Percentiles rank a stretch among this genome's conserved stretches.
Conservation (phyloP, 768 basidiomycete species). For the Boletus insuetus region DNA sequence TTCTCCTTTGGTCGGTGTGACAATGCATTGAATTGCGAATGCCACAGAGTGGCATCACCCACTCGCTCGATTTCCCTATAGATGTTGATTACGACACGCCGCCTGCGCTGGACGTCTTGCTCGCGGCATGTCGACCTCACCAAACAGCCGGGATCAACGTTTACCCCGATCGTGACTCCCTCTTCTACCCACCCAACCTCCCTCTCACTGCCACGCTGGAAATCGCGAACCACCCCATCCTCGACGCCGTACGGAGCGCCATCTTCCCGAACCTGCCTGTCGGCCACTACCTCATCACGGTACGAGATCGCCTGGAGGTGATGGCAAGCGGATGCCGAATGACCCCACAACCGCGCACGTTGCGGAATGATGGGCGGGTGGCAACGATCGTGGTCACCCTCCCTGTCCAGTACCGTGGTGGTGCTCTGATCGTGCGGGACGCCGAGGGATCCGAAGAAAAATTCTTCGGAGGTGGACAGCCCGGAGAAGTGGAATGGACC, state of each 20-base stretch:
- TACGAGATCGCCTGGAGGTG: constrained; percentile 70
- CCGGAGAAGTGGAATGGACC: constrained; percentile 73
- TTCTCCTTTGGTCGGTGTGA: neutral
- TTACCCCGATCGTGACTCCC: constrained; percentile 59
- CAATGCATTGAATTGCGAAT: neutral
- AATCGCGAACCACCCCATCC: constrained; percentile 76
- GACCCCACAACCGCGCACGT: constrained; percentile 49
- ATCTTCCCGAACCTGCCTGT: constrained; percentile 70
- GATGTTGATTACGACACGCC: constrained; percentile 73
- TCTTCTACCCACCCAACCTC: constrained; percentile 70
- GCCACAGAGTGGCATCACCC: constrained; percentile 67
- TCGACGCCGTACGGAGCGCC: constrained; percentile 68
- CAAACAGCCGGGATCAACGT: constrained; percentile 50
- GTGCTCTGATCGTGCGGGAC: constrained; percentile 57
- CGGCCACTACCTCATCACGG: constrained; percentile 67
- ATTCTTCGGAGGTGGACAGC: constrained; percentile 60
- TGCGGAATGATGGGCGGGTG: constrained; percentile 62
- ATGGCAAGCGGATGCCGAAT: constrained; percentile 59
- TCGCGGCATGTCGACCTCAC: constrained; percentile 70
- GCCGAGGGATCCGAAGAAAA: constrained; percentile 55
- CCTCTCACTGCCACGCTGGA: constrained; percentile 76
- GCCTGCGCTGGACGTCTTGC: constrained; percentile 74
- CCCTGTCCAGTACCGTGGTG: constrained; percentile 72
- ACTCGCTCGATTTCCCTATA: constrained; percentile 80
- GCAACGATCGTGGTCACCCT: constrained; percentile 74